These are phyloP conservation scores for Pichia eremophila DNA, from an alignment of 805 yeast genomes.

Conservation along the genomic window DNA sequence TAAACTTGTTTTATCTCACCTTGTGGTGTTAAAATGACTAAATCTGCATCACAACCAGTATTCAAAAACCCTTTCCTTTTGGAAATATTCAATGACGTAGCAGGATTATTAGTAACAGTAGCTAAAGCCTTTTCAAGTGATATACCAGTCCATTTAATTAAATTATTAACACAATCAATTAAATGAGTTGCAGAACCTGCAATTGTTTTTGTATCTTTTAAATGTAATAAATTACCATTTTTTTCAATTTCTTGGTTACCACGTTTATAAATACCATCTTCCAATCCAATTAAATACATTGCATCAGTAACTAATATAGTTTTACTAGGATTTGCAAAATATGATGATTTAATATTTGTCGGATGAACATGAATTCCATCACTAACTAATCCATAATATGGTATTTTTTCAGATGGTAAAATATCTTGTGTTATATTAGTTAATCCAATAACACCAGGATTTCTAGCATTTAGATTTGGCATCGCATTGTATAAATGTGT, in stretches of 20 bases:
- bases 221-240: conserved; percentile 35
- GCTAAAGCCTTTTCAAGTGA: conserved; percentile 44
- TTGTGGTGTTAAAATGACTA: conserved; percentile 34
- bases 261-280: conserved; percentile 50
- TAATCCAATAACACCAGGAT: conserved; percentile 47
- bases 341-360: conserved; percentile 40
- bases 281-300: conserved; percentile 46
- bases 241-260: conserved; percentile 37
- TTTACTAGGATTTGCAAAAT: conserved; percentile 41
- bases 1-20: conserved; percentile 41
- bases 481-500: conserved; percentile 56
- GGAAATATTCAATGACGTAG: conserved; percentile 35
- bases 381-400: conserved; percentile 45
- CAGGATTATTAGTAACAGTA: conserved; percentile 47
- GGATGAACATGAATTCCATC: conserved; percentile 57
- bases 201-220: conserved; percentile 47
- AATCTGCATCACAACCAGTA: conserved; percentile 48
- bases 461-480: conserved; percentile 51
- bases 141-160: conserved; percentile 40
- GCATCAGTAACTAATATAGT: conserved; percentile 52
- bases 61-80: conserved; percentile 40
- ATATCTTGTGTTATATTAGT: conserved; percentile 18
- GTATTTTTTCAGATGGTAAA: conserved; percentile 22
- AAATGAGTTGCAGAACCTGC: conserved; percentile 56
- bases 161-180: conserved; percentile 40